Base-by-base conservation (phyloP, 306 rosid species). In the Glycine tomentella region DNA sequence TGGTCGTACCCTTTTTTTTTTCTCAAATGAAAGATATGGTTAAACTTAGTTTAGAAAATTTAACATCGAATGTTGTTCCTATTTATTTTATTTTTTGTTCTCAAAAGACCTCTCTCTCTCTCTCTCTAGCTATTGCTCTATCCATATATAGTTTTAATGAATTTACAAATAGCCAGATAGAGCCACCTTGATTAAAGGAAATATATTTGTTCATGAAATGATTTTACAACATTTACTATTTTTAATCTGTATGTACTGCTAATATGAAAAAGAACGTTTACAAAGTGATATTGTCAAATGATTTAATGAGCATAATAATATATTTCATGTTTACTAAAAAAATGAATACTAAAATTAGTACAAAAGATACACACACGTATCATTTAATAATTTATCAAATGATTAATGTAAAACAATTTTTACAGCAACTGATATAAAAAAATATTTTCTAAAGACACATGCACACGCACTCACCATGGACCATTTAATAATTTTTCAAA, bases 151-250 rank as follows among this genome's bases (percentile, higher is more conserved):
- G 48, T 13, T 72, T n/a, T 52, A 15, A 3, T 51, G 34, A 34
- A 8, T 33, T 31, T 34, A 52, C 33, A 33, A 7, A 36, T 8
- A 40, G 6, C 48, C 33, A 14, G 31, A 9, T 46, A 20, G 51
- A 49, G 53, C 53, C 2, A 9, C 53, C 11, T 49, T 49, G 4
- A 57, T 52, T 51, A 52, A 14, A 5, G 62, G 63, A 57, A 57
- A 57, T 57, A 57, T 57, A 57, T 57, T 57, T 57, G 33, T 57
- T 8, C 63, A 16, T 57, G 12, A 57, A 57, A 57, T 57, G 34
- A 57, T 25, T 25, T 25, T 58, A 17, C 1, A 58, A 58, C 13
- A 8, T 58, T 17, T 20, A 9, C 5, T 58, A 48, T 71, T 61
- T 42, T 61, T 25, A 25, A 61, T 61, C 3, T 59, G 40, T 61